Percentiles rank a stretch among this genome's conserved stretches.
Conservation (phyloP, 2,329 filamentous ascomycete genomes). For the Penicillium psychrosexuale region DNA sequence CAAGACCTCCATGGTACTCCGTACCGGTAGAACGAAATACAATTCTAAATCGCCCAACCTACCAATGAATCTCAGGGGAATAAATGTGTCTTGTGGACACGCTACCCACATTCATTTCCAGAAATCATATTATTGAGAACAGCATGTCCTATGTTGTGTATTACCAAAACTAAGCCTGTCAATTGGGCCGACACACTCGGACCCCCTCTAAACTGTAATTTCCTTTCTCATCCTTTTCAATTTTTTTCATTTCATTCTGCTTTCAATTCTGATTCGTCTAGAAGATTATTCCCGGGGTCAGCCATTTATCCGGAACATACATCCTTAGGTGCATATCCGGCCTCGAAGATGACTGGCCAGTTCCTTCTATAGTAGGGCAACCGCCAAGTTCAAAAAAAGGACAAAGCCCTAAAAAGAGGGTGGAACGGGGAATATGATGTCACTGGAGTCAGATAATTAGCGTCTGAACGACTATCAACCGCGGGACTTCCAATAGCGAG, state of each 20-base stretch:
- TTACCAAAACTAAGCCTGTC: background rate
- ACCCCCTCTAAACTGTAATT: background rate
- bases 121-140: background rate
- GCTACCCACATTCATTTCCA: slow-evolving; percentile 1
- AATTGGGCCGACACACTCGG: slow-evolving; percentile 4
- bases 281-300: background rate
- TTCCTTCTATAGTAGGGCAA: background rate
- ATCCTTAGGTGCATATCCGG: background rate
- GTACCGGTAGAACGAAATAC: background rate
- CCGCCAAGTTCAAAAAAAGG: background rate
- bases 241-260: background rate
- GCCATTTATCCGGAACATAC: slow-evolving; percentile 1
- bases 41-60: background rate
- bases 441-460: background rate
- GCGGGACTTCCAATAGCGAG: background rate
- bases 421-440: slow-evolving; percentile 3
- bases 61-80: background rate
- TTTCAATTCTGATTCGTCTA: background rate
- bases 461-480: background rate
- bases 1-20: background rate
- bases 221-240: background rate
- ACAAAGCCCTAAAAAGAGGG: background rate
- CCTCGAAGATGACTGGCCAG: background rate
- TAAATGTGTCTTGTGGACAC: background rate
- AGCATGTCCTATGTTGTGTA: background rate